phyloP scores from a whole-genome alignment of 495 filamentous ascomycete genomes.

The Penicillium verhagenii region DNA sequence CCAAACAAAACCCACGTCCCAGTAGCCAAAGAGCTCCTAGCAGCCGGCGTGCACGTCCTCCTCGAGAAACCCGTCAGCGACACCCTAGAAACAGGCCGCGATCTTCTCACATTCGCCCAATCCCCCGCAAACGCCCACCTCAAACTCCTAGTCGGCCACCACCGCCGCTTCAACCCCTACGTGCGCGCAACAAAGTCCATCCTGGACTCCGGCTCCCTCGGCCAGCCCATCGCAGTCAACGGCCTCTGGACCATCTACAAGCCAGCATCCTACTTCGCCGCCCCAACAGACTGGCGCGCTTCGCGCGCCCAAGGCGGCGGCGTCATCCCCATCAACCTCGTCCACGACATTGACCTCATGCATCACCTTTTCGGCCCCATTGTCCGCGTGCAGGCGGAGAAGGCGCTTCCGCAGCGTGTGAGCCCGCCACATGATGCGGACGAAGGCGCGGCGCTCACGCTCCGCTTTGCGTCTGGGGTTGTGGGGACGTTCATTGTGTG shows the following conservation, averaged over 20 bases:
- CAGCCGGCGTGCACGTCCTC: conserved; percentile 51
- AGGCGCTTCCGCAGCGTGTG: conserved; percentile 38
- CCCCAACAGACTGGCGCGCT: conserved; percentile 49
- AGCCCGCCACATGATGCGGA: conserved; percentile 45
- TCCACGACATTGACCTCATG: conserved; percentile 60
- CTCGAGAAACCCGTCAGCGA: conserved; percentile 59
- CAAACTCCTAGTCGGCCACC: conserved; percentile 58
- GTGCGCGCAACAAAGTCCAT: conserved; percentile 47
- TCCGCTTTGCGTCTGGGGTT: conserved; percentile 55
- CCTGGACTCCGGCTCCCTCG: conserved; percentile 40
- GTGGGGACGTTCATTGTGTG: conserved; percentile 58
- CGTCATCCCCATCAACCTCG: conserved; percentile 57
- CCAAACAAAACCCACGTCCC: conserved; percentile 58
- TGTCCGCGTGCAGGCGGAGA: conserved; percentile 49
- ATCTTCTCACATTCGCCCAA: conserved; percentile 26
- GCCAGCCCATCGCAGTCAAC: conserved; percentile 50
- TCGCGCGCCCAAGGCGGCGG: conserved; percentile 37
- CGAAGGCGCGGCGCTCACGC: conserved; percentile 55
- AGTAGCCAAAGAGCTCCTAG: conserved; percentile 48
- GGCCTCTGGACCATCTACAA: conserved; percentile 57
- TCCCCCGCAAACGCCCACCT: conserved; percentile 26
- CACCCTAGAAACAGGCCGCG: conserved; percentile 37
- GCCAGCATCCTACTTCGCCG: conserved; percentile 49
- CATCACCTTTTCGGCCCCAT: conserved; percentile 59
- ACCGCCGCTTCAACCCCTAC: conserved; percentile 61